Base-by-base conservation (phyloP, 2,329 filamentous ascomycete genomes). In the Phialophora macrospora region DNA sequence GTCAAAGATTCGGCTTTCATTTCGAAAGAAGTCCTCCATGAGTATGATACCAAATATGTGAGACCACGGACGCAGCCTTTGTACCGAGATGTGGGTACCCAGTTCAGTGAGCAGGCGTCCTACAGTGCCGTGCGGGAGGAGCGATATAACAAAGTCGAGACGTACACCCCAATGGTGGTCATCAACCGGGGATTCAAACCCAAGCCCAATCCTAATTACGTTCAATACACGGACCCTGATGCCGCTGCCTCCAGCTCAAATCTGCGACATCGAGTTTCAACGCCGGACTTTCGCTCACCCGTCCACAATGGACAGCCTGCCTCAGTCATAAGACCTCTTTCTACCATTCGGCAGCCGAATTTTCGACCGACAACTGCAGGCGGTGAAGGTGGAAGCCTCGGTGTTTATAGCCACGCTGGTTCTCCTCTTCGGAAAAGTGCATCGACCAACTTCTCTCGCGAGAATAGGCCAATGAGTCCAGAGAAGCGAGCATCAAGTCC, bases 1-100 rank as follows among this genome's bases (percentile, higher is more conserved):
- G 87, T 87, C 67, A 96, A 93, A 75, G 95, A 99, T 77, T 87
- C 87, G 1, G 84, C 88, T 1, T 84, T 97, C 55, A 90, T 99
- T 65, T 92, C 96, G 72, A 92, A 90, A 72, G 91, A 98, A 78
- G 94, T 98, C 4, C 84, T 98, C 79, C 89, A 93, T 75, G 95
- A 99, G 79, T 99, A 99, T 75, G 92, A 98, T 75, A 91, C 88
- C 72, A 99, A 99, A 80, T 97, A 90, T 74, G 95, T 99, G 0
- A 92, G 96, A 74, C 95, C 95, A 1, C 85, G 89, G 11, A 86
- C 96, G n/a, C 91, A 96, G 72, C 91, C 90, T 7, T 82, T 90
- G 4, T 91, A 96, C 70, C 82, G 88, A 70, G 86, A 90, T 73
- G 92, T 94, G 1, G 90, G 87, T 5, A 95, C 90, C 0, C 94